Percentiles rank a stretch among this genome's conserved stretches.
These are phyloP conservation scores for Paramecium octaurelia DNA, from an alignment of 73 alveolate species.

Conservation along the genomic window DNA sequence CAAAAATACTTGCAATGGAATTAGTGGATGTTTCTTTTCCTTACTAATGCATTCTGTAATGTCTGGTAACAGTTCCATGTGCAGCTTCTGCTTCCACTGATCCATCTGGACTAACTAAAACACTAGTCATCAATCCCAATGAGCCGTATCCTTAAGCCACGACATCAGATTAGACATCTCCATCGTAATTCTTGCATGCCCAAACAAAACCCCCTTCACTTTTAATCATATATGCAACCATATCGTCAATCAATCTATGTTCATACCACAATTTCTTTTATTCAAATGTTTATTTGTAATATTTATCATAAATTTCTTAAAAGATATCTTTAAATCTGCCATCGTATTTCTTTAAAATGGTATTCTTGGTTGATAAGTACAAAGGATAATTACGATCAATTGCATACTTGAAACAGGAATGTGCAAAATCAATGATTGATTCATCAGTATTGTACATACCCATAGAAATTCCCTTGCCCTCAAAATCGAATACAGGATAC, in stretches of 20 bases:
- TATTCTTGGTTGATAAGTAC: conserved; percentile 83
- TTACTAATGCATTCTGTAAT: conserved; percentile 80
- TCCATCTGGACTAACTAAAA: conserved; percentile 82
- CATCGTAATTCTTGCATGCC: conserved; percentile 95
- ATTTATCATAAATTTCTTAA: conserved; percentile 69
- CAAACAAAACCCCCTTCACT: conserved; percentile 89
- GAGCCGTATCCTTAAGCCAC: conserved; percentile 91
- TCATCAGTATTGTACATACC: conserved; percentile 92
- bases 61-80: conserved; percentile 92
- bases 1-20: conserved; percentile 87
- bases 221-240: conserved; percentile 85
- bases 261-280: conserved; percentile 68
- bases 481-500: conserved; percentile 71
- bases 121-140: conserved; percentile 82
- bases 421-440: conserved; percentile 82
- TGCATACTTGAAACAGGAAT: conserved; percentile 80
- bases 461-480: conserved; percentile 71
- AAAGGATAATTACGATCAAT: conserved; percentile 77
- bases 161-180: conserved; percentile 87
- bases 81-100: conserved; percentile 91
- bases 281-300: conserved; percentile 65
- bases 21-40: conserved; percentile 88
- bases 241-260: conserved; percentile 81
- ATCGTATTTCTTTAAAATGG: conserved; percentile 85
- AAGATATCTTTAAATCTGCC: conserved; percentile 88